Evolutionary conservation across 2,329 filamentous ascomycete species (phyloP), one percentile per base, ranked within the genome.

Genomic region (Microcera coccophila): DNA sequence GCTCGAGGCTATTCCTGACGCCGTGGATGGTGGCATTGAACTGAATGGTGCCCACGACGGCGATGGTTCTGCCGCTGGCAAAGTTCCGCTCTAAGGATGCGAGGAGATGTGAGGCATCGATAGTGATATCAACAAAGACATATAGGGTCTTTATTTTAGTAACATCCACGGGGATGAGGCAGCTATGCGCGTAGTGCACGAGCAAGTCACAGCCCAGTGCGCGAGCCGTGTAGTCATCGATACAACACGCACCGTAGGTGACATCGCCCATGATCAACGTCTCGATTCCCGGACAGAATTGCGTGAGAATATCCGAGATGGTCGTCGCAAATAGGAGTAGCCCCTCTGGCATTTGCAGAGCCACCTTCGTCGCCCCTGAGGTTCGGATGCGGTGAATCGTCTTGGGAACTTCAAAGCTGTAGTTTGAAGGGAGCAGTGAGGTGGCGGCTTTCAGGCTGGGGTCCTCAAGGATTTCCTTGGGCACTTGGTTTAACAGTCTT

Each of bases 181-280:
- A 98, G 62, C 87, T 94, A 69, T 98, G 93, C 1, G 93, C 93
- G 62, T 98, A 98, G 69, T 98, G 93, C 2, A 98, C 87, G 9
- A 98, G 75, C 5, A 98, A 73, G 57, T 98, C 93, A 63, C 93
- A 98, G 2, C 90, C 93, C 17, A 98, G 77, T 1, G 94, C 93
- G 34, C 91, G 77, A 2, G 93, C 94, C 0, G 93, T 98, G 69
- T 94, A 98, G 69, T 98, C 93, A 64, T 98, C 93, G 57, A 98
- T 96, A 62, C 93, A 98, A 72, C 93, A 98, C 17, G 93, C 93
- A 50, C 93, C 93, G 64, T 98, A 98, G 1, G 93, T 98, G 33
- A 98, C 93, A 63, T 98, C 93, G 48, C 93, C 93, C 93, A 98
- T 98, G 65, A 98, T 98, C 41, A 97, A 75, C 2, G 91, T 97